Evolutionary conservation across 108 stramenopile genomes (phyloP).

Genomic region (Skeletonema tropicum): DNA sequence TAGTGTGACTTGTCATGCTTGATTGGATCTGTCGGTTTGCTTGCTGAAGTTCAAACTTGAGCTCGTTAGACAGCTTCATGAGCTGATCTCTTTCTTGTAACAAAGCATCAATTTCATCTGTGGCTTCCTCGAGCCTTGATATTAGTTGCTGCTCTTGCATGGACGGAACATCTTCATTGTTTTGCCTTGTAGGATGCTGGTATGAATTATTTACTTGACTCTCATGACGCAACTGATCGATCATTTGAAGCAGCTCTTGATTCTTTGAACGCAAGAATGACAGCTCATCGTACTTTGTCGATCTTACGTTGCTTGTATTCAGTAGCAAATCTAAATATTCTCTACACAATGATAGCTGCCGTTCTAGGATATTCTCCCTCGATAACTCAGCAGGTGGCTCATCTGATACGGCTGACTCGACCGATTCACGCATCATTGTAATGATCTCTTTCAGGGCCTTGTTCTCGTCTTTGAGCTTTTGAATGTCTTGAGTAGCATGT

Average conservation of each 20-base stretch:
- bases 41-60: conserved; percentile 23
- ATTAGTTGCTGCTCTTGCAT: conserved; percentile 33
- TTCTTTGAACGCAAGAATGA: conserved; percentile 29
- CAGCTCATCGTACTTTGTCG: conserved; percentile 15
- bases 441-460: conserved; percentile 38
- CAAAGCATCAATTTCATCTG: conserved; percentile 34
- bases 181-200: neutral
- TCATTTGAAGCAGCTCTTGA: conserved; percentile 13
- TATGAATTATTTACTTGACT: neutral
- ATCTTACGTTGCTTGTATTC: neutral
- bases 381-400: conserved; percentile 1
- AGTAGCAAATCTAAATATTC: conserved; percentile 40
- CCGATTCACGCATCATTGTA: conserved; percentile 38
- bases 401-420: conserved; percentile 23
- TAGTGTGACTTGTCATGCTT: neutral
- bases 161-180: conserved; percentile 9
- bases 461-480: conserved; percentile 29
- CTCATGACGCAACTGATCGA: conserved; percentile 30
- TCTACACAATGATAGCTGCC: conserved; percentile 34
- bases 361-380: conserved; percentile 14
- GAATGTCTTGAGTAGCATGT: neutral
- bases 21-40: neutral
- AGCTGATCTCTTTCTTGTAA: conserved; percentile 27
- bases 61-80: conserved; percentile 19
- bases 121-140: conserved; percentile 39